Evolutionary conservation across 192 early-diverging fungal genomes (phyloP).

Genomic region (Dissophora globulifera): DNA sequence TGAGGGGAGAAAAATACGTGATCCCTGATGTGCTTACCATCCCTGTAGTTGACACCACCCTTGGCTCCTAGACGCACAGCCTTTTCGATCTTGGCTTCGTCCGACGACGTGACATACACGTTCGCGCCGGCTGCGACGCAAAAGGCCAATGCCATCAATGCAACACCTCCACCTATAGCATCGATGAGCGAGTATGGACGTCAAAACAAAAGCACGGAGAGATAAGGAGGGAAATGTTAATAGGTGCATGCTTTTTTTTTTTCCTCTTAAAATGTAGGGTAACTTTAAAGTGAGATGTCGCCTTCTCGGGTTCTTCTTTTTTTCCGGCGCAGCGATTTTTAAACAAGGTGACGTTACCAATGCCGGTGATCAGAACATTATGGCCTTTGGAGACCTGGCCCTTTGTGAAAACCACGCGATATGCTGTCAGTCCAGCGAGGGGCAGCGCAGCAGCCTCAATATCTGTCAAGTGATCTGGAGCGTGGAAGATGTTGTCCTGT

Average conservation of each 20-base stretch:
- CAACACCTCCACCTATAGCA: slow-evolving; percentile 73
- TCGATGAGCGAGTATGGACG: too few species aligned
- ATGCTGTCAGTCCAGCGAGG: slow-evolving; percentile 72
- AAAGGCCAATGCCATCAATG: slow-evolving; percentile 73
- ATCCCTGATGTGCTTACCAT: slow-evolving; percentile 49
- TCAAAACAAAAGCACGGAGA: too few species aligned
- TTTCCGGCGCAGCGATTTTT: too few species aligned
- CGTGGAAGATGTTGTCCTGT: slow-evolving; percentile 56
- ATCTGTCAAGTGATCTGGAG: slow-evolving; percentile 67
- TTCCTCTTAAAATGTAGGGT: too few species aligned
- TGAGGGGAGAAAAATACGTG: not conserved
- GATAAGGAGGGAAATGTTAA: too few species aligned
- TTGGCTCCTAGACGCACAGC: slow-evolving; percentile 72
- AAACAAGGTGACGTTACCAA: slow-evolving; percentile 52
- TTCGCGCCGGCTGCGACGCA: slow-evolving; percentile 72
- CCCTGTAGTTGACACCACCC: slow-evolving; percentile 77
- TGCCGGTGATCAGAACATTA: slow-evolving; percentile 75
- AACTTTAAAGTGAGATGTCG: too few species aligned
- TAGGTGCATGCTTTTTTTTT: too few species aligned
- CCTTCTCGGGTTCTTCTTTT: too few species aligned
- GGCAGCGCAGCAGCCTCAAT: slow-evolving; percentile 76
- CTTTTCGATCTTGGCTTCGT: slow-evolving; percentile 67
- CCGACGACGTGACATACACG: slow-evolving; percentile 77
- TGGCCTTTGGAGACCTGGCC: slow-evolving; percentile 61
- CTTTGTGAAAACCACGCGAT: slow-evolving; percentile 71